Percentiles rank a stretch among this genome's conserved stretches.
Conservation (phyloP, 2,329 filamentous ascomycete genomes). For the Venturia oleaginea region DNA sequence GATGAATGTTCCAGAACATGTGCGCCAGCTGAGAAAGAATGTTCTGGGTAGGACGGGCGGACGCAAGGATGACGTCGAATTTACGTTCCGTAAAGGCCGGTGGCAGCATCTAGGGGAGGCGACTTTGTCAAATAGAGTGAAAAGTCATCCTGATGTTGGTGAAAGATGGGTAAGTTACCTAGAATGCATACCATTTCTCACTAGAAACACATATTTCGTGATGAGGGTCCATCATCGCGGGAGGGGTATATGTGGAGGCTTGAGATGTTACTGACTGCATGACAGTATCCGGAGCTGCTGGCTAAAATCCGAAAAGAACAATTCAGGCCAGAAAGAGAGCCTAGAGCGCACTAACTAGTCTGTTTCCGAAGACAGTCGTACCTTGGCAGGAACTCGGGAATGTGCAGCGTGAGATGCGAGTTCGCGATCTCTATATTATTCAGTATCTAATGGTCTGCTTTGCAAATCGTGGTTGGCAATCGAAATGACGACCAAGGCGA, state of each 20-base stretch:
- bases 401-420: not conserved
- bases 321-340: slow-evolving; percentile 16
- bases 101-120: slow-evolving; percentile 67
- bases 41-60: slow-evolving; percentile 47
- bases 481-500: not conserved
- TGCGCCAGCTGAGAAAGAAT: slow-evolving; percentile 51
- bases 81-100: slow-evolving; percentile 67
- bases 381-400: no score
- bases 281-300: slow-evolving; percentile 37
- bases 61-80: slow-evolving; percentile 68
- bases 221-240: not conserved
- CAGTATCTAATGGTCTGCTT: not conserved
- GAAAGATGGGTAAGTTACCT: slow-evolving; percentile 52
- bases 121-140: slow-evolving; percentile 73
- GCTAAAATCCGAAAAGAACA: slow-evolving; percentile 34
- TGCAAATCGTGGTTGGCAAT: not conserved
- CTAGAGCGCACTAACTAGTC: not conserved
- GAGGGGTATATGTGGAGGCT: not conserved
- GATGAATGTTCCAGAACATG: slow-evolving; percentile 57
- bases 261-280: not conserved
- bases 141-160: slow-evolving; percentile 80
- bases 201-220: not conserved
- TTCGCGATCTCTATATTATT: not conserved
- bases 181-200: not conserved
- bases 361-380: not conserved